Evolutionary conservation across 2,329 filamentous ascomycete species (phyloP), one percentile per base, ranked within the genome.

Genomic region (Madurella mycetomatis): DNA sequence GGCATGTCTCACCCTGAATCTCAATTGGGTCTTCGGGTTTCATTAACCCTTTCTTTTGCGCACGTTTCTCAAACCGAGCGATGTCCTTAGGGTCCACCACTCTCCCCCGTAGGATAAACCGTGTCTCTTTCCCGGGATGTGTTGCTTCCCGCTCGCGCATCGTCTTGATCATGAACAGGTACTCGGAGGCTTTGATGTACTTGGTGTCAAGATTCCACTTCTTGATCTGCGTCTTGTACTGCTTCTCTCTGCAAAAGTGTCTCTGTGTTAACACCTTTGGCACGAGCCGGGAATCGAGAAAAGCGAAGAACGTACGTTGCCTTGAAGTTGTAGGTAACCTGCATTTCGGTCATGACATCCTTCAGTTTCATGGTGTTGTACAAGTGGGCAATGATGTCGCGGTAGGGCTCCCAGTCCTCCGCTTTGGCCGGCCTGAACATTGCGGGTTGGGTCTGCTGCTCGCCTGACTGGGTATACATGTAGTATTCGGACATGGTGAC

Each of bases 311-410:
- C 64, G 49, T 45, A 69, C 67, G 67, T 69, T 11, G 65, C 67
- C 19, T 65, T 66, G 61, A 69, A 69, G 42, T 41, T 50, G 47
- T 68, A 62, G 1, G 52, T 53, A 12, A 39, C 43, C 40, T 69
- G 57, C 67, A 69, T 69, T 39, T 72, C 66, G n/a, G 65, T 64
- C 64, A 72, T 71, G 32, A 70, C 70, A 11, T 71, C 66, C 31
- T 70, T 69, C 16, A 72, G 63, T 57, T 69, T 72, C 52, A 58
- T 67, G 18, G 62, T 62, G 37, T 58, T 63, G 57, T 69, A 69
- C 8, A 68, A 58, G 16, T 62, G 54, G 5, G 61, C 59, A 41
- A 69, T 68, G 49, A 61, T 47, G 5, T 62, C 63, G 5, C 61
- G 59, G 53, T 66, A 68, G 2, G 65, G 63, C 55, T 69, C 67